These are phyloP conservation scores for Trichoderma gracile DNA, from an alignment of 2,329 filamentous ascomycete genomes.

Conservation along the genomic window DNA sequence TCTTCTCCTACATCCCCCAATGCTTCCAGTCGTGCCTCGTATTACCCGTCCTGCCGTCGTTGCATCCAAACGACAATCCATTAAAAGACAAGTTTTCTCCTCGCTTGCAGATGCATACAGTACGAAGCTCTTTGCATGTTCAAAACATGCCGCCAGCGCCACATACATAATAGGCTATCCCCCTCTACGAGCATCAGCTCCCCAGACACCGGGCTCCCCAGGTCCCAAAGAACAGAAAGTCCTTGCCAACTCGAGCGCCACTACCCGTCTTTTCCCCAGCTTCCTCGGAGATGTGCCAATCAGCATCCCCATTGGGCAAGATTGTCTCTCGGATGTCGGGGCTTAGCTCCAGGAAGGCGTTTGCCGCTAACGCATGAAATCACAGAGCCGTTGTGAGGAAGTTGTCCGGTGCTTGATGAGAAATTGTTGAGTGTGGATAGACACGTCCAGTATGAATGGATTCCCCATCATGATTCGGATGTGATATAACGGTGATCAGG, in stretches of 20 bases:
- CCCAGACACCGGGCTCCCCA: neutral
- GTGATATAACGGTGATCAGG: neutral
- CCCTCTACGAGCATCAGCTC: neutral
- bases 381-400: neutral
- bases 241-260: constrained; percentile 1
- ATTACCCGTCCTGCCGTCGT: neutral
- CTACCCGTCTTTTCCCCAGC: constrained; percentile 10
- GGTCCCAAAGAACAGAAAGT: neutral
- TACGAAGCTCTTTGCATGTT: constrained; percentile 1
- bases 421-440: neutral
- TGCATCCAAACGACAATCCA: neutral
- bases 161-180: neutral
- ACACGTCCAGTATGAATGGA: neutral
- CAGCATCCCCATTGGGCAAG: constrained; percentile 3
- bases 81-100: neutral
- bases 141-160: constrained; percentile 15
- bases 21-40: neutral
- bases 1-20: neutral
- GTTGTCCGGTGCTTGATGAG: neutral
- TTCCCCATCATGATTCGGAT: neutral
- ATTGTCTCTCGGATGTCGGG: constrained; percentile 1
- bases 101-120: neutral
- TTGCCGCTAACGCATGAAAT: constrained; percentile 18
- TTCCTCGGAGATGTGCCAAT: constrained; percentile 23
- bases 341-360: neutral